Percentiles rank a stretch among this genome's conserved stretches.
phyloP scores from a whole-genome alignment of 805 yeast species.

The Ogataea paraovalis region DNA sequence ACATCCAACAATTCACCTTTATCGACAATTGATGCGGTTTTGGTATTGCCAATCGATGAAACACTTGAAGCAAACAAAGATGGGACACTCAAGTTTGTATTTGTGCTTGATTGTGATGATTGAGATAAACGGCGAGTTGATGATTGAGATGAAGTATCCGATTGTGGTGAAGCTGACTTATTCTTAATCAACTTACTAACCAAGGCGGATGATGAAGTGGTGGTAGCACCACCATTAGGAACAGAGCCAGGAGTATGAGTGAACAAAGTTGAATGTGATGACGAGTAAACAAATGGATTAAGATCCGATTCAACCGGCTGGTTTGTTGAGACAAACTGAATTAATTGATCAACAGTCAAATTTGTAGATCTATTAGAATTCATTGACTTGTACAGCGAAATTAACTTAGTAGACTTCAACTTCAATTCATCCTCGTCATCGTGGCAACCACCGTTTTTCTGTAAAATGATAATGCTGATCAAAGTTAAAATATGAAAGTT shows the following conservation, averaged over 20 bases:
- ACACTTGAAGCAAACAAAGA: constrained; percentile 27
- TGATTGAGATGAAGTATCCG: constrained; percentile 7
- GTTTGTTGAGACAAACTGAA: neutral
- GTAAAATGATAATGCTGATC: constrained; percentile 23
- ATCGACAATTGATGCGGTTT: neutral
- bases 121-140: constrained; percentile 8
- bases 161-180: constrained; percentile 3
- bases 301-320: neutral
- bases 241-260: neutral
- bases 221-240: neutral
- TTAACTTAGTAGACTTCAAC: constrained; percentile 15
- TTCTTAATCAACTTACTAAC: neutral
- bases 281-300: neutral
- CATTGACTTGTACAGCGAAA: constrained; percentile 17
- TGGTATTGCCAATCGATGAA: neutral
- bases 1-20: neutral
- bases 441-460: constrained; percentile 5
- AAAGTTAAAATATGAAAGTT: constrained; percentile 29
- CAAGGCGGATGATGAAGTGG: neutral
- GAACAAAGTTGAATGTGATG: neutral
- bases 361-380: neutral
- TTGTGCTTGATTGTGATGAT: neutral
- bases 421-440: constrained; percentile 10
- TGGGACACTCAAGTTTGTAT: constrained; percentile 16
- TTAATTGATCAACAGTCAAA: neutral